phyloP scores from a whole-genome alignment of 2,329 filamentous ascomycete species.

The Rhynchosporium graminicola region DNA sequence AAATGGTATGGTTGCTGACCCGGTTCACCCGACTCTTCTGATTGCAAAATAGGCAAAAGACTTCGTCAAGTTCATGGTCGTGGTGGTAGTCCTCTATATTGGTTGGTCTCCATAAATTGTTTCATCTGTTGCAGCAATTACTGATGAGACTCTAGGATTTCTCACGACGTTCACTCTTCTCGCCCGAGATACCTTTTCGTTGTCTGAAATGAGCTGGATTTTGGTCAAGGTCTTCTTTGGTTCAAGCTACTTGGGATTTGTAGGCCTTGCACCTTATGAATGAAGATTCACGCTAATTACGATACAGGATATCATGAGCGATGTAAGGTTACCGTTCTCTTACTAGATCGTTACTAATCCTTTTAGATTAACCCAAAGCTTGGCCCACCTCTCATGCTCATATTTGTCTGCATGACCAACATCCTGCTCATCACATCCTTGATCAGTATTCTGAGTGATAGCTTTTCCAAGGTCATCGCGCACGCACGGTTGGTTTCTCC shows the following conservation, averaged over 20 bases:
- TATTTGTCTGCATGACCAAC: conserved; percentile 76
- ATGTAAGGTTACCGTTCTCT: conserved; percentile 45
- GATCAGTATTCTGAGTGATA: conserved; percentile 77
- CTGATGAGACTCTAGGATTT: conserved; percentile 55
- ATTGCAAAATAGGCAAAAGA: conserved; percentile 64
- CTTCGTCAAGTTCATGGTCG: conserved; percentile 80
- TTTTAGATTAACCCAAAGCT: conserved; percentile 34
- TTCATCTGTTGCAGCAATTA: neutral
- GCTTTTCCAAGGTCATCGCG: conserved; percentile 59
- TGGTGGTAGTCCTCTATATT: conserved; percentile 80
- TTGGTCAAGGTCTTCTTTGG: conserved; percentile 82
- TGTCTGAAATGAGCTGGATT: conserved; percentile 71
- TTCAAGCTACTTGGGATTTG: conserved; percentile 72
- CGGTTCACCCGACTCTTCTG: conserved; percentile 20
- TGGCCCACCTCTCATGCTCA: conserved; percentile 43
- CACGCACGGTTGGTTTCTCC: conserved; percentile 46
- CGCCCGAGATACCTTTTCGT: conserved; percentile 67
- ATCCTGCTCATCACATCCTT: conserved; percentile 78
- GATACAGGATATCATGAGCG: conserved; percentile 55
- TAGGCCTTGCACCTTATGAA: conserved; percentile 41
- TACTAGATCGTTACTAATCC: conserved; percentile 39
- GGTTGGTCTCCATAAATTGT: conserved; percentile 46
- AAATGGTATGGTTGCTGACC: conserved; percentile 63
- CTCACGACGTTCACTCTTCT: conserved; percentile 82
- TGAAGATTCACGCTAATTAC: neutral